Conservation (phyloP, 345 rosid genomes). For the Adansonia digitata region DNA sequence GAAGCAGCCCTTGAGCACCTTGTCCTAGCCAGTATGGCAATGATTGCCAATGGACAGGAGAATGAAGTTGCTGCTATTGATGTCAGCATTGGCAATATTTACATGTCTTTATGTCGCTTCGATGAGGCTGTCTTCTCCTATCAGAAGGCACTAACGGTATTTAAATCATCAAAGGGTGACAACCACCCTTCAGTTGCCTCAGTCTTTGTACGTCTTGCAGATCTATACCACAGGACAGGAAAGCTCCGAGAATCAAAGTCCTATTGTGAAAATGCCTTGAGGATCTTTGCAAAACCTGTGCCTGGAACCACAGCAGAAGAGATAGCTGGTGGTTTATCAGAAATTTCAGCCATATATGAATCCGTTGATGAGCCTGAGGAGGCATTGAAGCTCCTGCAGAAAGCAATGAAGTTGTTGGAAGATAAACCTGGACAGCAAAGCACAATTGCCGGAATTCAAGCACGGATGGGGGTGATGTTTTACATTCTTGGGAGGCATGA, state of each 20-base stretch:
- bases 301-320: conserved; percentile 95
- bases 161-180: conserved; percentile 93
- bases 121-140: conserved; percentile 96
- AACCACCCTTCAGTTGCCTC: conserved; percentile 91
- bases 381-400: conserved; percentile 90
- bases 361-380: conserved; percentile 99
- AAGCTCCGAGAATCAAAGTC: conserved; percentile 93
- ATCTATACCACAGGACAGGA: conserved; percentile 92
- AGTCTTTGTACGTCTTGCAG: conserved; percentile 90
- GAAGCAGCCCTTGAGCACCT: conserved; percentile 94
- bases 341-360: conserved; percentile 91
- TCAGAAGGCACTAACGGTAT: conserved; percentile 97
- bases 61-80: conserved; percentile 93
- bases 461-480: conserved; percentile 97
- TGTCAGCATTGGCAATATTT: conserved; percentile 90
- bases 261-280: conserved; percentile 84
- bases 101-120: conserved; percentile 83
- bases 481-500: conserved; percentile 86
- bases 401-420: conserved; percentile 86
- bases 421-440: conserved; percentile 99
- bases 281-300: conserved; percentile 88
- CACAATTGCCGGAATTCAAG: conserved; percentile 93
- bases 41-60: conserved; percentile 92
- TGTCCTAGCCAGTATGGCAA: conserved; percentile 98
- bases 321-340: conserved; percentile 82